Evolutionary conservation across 805 yeast genomes (phyloP), one percentile per base, ranked within the genome.

Genomic region (Cyberlindnera misumaiensis): DNA sequence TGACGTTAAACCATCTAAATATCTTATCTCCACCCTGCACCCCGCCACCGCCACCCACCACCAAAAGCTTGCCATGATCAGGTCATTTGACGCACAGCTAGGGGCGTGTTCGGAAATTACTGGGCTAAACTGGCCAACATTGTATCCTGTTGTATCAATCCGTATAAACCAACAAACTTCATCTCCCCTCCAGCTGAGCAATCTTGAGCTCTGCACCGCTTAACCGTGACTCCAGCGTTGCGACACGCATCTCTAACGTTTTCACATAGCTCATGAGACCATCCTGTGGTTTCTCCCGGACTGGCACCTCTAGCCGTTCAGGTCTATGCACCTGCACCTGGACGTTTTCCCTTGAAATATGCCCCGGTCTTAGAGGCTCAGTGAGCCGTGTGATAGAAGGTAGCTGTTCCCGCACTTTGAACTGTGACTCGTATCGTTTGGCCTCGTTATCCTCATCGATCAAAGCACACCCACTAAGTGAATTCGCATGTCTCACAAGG

Each of bases 401-500:
- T 15, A 18, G 12, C 34, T 13, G 36, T 16, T 18, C 33, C 8
- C 24, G 14, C 14, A 33, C 30, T 15, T 32, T 32, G 26, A 32
- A 32, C 24, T 24, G 35, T 8, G 14, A n/a, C 24, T 24, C 29
- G 30, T 13, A 25, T 15, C n/a, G 28, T 25, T n/a, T 25, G 6
- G 25, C 29, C 14, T 18, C 22, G 16, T 22, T 10, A 25, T 28
- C 34, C 13, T 44, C 50, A 28, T 53, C 56, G 4, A 43, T 39
- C 32, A 47, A 25, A 5, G 51, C 38, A 33, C 58, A 54, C 2
- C 56, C 55, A n/a, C 50, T 41, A 28, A 67, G 63, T 33, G 64
- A 62, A 41, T 80, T 76, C 32, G 65, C 63, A 53, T 84, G 95
- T 44, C 95, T 65, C 4, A 77, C 70, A 20, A 84, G 64, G 0